Evolutionary conservation across 2,329 filamentous ascomycete genomes (phyloP).

Genomic region (Arthrinium phaeospermum): DNA sequence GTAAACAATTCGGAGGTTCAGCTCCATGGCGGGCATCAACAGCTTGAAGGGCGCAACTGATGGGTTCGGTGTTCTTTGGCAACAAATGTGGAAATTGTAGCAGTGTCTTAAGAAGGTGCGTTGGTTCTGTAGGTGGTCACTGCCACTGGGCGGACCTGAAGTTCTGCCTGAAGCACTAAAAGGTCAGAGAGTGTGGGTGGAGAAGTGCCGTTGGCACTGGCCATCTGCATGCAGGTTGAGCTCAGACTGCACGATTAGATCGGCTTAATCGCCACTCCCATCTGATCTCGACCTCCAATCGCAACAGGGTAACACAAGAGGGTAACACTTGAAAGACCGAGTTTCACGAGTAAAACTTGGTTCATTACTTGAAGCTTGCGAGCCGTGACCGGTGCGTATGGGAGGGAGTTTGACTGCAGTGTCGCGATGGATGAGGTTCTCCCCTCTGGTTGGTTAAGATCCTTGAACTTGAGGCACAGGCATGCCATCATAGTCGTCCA

Average conservation of each 20-base stretch:
- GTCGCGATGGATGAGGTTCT: too few relatives aligned
- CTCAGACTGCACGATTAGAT: not conserved
- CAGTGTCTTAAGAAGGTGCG: not conserved
- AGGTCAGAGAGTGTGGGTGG: not conserved
- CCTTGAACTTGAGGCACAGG: not conserved
- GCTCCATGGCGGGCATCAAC: not conserved
- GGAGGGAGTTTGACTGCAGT: too few relatives aligned
- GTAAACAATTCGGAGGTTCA: not conserved
- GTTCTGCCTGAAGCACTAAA: not conserved
- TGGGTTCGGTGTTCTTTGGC: not conserved
- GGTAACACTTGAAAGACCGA: not conserved
- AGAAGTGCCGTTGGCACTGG: slow-evolving; percentile 1
- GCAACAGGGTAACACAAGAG: not conserved
- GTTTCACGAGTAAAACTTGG: not conserved
- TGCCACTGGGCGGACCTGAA: too few relatives aligned
- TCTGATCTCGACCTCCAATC: slow-evolving; percentile 4
- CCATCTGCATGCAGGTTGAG: not conserved
- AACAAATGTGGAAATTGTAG: not conserved
- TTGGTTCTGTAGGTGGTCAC: not conserved
- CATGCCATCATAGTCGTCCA: slow-evolving; percentile 13
- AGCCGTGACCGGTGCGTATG: too few relatives aligned
- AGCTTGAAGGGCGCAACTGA: not conserved
- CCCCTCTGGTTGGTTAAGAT: not conserved
- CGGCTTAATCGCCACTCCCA: not conserved
- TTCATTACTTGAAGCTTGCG: too few relatives aligned